Percentiles rank a stretch among this genome's conserved stretches.
phyloP scores from a whole-genome alignment of 495 filamentous ascomycete species.

The Talaromyces nanjingensis region DNA sequence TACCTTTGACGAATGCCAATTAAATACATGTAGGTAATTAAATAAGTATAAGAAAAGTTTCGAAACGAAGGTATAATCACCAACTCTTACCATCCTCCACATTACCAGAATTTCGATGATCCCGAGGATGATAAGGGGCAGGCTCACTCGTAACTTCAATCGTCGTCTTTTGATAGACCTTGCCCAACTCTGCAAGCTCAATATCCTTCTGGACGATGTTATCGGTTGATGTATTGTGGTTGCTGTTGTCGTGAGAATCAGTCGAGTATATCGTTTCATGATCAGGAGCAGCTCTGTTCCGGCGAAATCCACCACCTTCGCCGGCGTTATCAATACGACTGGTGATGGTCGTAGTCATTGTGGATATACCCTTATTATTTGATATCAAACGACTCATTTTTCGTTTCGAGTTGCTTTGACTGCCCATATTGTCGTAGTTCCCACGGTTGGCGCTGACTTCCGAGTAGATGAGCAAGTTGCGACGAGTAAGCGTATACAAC shows the following conservation, averaged over 20 bases:
- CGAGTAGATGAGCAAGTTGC: constrained; percentile 30
- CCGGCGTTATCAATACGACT: constrained; percentile 30
- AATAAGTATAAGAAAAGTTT: neutral
- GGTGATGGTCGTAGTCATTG: constrained; percentile 22
- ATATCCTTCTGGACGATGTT: constrained; percentile 28
- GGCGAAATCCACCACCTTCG: constrained; percentile 14
- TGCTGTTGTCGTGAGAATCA: constrained; percentile 10
- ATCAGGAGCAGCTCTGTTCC: constrained; percentile 8
- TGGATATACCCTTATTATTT: constrained; percentile 12
- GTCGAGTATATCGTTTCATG: constrained; percentile 6
- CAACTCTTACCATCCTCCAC: neutral
- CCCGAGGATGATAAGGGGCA: constrained; percentile 12
- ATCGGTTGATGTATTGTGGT: constrained; percentile 23
- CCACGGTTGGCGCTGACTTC: constrained; percentile 24
- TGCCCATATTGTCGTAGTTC: neutral
- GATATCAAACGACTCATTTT: neutral
- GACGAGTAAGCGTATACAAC: constrained; percentile 57
- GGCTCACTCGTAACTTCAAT: constrained; percentile 39
- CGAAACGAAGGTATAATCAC: neutral
- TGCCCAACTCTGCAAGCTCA: constrained; percentile 31
- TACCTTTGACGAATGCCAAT: neutral
- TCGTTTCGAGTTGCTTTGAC: neutral
- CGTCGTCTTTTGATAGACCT: constrained; percentile 41
- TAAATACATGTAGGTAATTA: neutral
- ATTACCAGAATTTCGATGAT: neutral